Percentiles rank a stretch among this genome's conserved stretches.
Evolutionary conservation across 2,329 filamentous ascomycete genomes (phyloP).

Genomic region (Paecilomyces dactylethromorphus): DNA sequence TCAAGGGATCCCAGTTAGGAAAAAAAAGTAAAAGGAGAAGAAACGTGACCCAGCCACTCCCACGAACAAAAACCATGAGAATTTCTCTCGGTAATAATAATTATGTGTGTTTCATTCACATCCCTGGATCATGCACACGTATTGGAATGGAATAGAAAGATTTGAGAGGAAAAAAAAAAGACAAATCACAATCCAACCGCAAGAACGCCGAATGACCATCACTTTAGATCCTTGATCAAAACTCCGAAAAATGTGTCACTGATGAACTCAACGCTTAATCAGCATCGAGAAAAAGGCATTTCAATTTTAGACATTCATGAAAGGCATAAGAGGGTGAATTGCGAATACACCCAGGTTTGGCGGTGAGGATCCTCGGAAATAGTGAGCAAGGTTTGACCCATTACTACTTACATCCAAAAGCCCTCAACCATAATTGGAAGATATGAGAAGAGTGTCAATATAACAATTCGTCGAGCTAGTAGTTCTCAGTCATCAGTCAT

Average conservation of each 20-base stretch:
- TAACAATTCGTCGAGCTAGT: background rate
- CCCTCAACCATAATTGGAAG: background rate
- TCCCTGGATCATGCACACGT: background rate
- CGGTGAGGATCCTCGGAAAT: background rate
- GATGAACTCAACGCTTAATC: background rate
- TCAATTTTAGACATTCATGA: background rate
- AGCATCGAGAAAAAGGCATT: background rate
- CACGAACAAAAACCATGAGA: background rate
- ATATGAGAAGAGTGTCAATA: background rate
- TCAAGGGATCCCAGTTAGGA: background rate
- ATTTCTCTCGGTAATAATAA: background rate
- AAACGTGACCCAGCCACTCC: background rate
- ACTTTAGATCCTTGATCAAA: background rate
- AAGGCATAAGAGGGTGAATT: background rate
- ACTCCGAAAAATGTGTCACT: background rate
- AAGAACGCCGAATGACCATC: background rate
- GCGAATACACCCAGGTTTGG: background rate
- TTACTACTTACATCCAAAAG: background rate
- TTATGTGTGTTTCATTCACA: background rate
- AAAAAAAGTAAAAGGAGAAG: background rate
- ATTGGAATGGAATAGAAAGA: background rate
- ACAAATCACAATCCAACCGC: background rate
- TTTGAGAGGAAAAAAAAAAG: constrained; percentile 1
- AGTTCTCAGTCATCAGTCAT: background rate
- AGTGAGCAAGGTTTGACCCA: background rate